Base-by-base conservation (phyloP, 306 rosid genomes). In the Cucurbita pepo region DNA sequence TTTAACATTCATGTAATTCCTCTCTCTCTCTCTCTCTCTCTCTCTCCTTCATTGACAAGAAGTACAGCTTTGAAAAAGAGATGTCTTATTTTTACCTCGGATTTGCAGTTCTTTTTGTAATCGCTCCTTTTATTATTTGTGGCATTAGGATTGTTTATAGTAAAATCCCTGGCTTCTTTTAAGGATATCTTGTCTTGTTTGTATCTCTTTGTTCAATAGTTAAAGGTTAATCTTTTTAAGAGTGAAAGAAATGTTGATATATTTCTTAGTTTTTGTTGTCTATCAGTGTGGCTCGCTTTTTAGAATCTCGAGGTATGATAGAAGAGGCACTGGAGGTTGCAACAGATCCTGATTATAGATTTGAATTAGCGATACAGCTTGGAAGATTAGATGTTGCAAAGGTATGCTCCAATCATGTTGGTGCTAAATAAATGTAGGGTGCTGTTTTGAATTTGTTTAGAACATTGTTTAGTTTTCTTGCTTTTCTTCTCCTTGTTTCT, bases 321-420 rank as follows among this genome's bases (percentile, higher is more conserved):
- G 97, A 88, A 88, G 96, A 89, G 74, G 97, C 99, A 56, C 87
- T 95, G 74, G 97, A 86, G 80, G 91, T 95, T 52, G 97, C 97
- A 56, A 95, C 96, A 21, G 97, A 95, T 82, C 93, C 97, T 62
- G 95, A 95, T 83, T 91, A 89, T 82, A 86, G 90, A 85, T 95
- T 95, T 79, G 95, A 95, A 79, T 87, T 95, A 37, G 96, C 99
- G 70, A 86, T 95, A 74, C 99, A 88, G 80, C 91, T 91, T 60
- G 97, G 99, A 58, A 88, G 86, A 80, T 85, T 95, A 79, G 99
- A 89, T 83, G 85, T 88, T 83, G 99, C 99, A 34, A 88, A 86
- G 96, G 99, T 91, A 85, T 72, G 85, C 55, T 77, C 69, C 60
- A 50, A 44, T 71, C 67, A 72, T 40, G 44, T 69, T 61, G 37